A percentile compares a stretch with the other conserved stretches of the same genome.
Evolutionary conservation across 805 yeast species (phyloP).

Genomic region (Kodamaea kaohsiungensis): DNA sequence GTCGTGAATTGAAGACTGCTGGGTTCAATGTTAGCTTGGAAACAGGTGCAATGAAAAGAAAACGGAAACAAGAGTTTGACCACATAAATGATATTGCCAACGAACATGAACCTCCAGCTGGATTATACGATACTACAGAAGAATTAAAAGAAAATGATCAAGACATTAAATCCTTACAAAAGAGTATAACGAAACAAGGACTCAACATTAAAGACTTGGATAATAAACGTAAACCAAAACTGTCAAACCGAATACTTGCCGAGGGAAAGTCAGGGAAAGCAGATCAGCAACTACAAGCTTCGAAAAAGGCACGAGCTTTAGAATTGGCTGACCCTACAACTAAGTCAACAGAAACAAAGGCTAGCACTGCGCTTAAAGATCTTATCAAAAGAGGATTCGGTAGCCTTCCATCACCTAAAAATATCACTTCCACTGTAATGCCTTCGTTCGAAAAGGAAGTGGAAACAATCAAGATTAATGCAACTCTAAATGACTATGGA

Average conservation of each 20-base stretch:
- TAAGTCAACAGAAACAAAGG: neutral
- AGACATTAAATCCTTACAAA: constrained; percentile 44
- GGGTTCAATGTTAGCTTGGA: constrained; percentile 60
- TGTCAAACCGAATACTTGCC: neutral
- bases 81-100: constrained; percentile 83
- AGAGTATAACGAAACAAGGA: constrained; percentile 46
- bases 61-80: constrained; percentile 64
- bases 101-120: constrained; percentile 67
- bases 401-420: constrained; percentile 41
- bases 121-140: constrained; percentile 65
- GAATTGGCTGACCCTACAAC: neutral
- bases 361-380: neutral
- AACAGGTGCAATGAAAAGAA: constrained; percentile 46
- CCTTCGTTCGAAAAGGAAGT: constrained; percentile 34
- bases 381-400: neutral
- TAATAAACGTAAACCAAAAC: neutral
- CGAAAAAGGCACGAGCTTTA: neutral
- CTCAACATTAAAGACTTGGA: constrained; percentile 36
- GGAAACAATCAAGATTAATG: constrained; percentile 1
- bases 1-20: constrained; percentile 80
- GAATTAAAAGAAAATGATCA: constrained; percentile 49
- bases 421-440: constrained; percentile 31
- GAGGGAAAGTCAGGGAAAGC: neutral
- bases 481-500: constrained; percentile 20
- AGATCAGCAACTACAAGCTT: neutral